phyloP scores from a whole-genome alignment of 139 green algal genomes.

The Chlorella sp. region DNA sequence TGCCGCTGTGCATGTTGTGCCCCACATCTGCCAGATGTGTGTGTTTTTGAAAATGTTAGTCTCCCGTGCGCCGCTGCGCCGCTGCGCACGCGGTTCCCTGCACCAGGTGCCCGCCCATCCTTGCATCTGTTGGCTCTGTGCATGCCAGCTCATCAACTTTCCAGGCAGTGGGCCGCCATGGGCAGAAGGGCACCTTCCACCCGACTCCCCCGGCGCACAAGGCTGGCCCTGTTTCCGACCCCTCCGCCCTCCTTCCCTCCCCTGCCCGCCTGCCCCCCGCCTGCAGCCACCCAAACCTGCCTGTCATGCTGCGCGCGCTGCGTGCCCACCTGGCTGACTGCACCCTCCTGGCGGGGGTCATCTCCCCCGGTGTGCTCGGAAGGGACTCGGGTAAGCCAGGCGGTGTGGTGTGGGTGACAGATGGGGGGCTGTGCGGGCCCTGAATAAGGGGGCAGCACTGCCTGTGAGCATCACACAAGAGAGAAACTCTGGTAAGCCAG shows the following conservation, averaged over 20 bases:
- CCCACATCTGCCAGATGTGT: no score
- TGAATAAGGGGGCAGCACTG: not conserved
- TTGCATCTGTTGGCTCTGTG: no score
- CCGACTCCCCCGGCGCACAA: no score
- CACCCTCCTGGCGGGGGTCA: constrained; percentile 14
- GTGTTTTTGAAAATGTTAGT: no score
- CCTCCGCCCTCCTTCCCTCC: not conserved
- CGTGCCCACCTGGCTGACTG: not conserved
- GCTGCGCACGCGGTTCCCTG: not conserved
- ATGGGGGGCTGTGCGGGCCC: no score
- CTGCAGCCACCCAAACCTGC: constrained; percentile 27
- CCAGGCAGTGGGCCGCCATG: no score
- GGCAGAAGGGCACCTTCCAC: no score
- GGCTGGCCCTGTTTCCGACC: no score
- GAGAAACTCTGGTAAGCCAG: no score
- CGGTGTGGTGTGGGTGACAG: not conserved
- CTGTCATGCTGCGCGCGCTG: constrained; percentile 21
- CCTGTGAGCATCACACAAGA: no score
- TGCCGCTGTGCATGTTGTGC: not conserved
- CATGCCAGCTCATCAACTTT: no score
- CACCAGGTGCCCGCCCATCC: not conserved
- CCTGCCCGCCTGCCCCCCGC: not conserved
- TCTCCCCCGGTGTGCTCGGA: constrained; percentile 14
- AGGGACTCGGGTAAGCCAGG: not conserved
- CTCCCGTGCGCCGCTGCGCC: no score